These are phyloP conservation scores for Hylodesmum podocarpum DNA, from an alignment of 306 rosid species.

Conservation along the genomic window DNA sequence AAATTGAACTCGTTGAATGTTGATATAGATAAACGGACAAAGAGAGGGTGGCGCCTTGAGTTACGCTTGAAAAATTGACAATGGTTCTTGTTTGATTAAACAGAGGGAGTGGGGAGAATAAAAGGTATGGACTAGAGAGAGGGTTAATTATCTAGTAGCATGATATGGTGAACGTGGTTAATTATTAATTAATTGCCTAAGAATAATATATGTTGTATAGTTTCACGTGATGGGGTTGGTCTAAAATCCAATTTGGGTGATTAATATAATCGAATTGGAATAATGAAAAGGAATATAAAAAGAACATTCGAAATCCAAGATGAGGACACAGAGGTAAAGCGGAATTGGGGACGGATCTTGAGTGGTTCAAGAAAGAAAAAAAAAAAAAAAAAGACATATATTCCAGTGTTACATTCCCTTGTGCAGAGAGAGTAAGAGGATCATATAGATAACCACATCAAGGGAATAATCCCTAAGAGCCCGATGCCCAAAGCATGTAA, in stretches of 20 bases:
- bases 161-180: slow-evolving; percentile 22
- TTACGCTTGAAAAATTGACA: not conserved
- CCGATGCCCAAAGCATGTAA: slow-evolving; percentile 48
- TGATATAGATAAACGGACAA: slow-evolving; percentile 39
- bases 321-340: slow-evolving; percentile 40
- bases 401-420: slow-evolving; percentile 51
- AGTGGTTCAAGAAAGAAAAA: slow-evolving; percentile 38
- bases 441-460: slow-evolving; percentile 31
- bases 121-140: not conserved
- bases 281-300: slow-evolving; percentile 41
- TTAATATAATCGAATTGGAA: slow-evolving; percentile 37
- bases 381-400: slow-evolving; percentile 14
- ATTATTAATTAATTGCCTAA: slow-evolving; percentile 1
- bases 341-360: slow-evolving; percentile 39
- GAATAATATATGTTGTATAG: slow-evolving; percentile 7
- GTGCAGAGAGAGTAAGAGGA: slow-evolving; percentile 26
- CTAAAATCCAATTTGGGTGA: slow-evolving; percentile 41
- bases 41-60: slow-evolving; percentile 63
- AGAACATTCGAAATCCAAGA: slow-evolving; percentile 45
- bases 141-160: slow-evolving; percentile 3
- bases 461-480: slow-evolving; percentile 93
- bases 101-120: not conserved
- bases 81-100: not conserved
- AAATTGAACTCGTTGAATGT: slow-evolving; percentile 45
- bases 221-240: slow-evolving; percentile 80